phyloP scores from a whole-genome alignment of 2,329 filamentous ascomycete genomes.

The Zasmidium citrigriseum region DNA sequence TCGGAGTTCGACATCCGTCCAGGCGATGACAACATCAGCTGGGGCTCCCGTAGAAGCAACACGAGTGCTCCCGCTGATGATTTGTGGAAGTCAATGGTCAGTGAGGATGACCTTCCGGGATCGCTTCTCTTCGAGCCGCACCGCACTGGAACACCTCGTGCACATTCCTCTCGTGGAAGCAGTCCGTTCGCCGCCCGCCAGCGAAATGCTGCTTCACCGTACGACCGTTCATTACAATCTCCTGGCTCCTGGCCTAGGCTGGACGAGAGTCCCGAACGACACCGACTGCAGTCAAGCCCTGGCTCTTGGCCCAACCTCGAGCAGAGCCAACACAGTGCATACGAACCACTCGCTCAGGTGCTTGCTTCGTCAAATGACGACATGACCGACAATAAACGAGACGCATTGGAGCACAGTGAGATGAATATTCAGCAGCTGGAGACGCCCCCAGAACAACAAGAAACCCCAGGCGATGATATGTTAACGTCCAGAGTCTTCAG shows the following conservation, averaged over 20 bases:
- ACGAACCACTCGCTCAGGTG: constrained; percentile 24
- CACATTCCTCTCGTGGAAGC: constrained; percentile 18
- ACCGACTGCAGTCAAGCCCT: constrained; percentile 18
- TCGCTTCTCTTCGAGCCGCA: constrained; percentile 26
- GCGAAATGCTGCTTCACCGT: constrained; percentile 26
- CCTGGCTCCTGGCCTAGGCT: constrained; percentile 33
- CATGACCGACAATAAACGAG: constrained; percentile 27
- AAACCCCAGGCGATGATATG: constrained; percentile 28
- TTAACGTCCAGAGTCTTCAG: constrained; percentile 68
- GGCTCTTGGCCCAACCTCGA: constrained; percentile 30
- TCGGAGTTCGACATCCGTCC: constrained; percentile 33
- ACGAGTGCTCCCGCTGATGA: constrained; percentile 26
- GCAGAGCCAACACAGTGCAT: constrained; percentile 19
- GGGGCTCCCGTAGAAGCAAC: constrained; percentile 35
- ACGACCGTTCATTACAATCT: constrained; percentile 23
- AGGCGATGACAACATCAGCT: constrained; percentile 41
- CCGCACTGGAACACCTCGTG: constrained; percentile 11
- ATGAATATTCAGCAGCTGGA: background rate
- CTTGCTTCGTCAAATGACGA: constrained; percentile 10
- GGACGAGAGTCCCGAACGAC: constrained; percentile 23
- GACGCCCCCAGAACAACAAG: constrained; percentile 6
- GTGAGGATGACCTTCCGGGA: constrained; percentile 32
- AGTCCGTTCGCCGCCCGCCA: constrained; percentile 22
- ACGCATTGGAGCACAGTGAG: constrained; percentile 20
- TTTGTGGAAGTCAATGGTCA: constrained; percentile 35